phyloP scores from a whole-genome alignment of 2,329 filamentous ascomycete genomes.

The Akanthomyces dipterigenus region DNA sequence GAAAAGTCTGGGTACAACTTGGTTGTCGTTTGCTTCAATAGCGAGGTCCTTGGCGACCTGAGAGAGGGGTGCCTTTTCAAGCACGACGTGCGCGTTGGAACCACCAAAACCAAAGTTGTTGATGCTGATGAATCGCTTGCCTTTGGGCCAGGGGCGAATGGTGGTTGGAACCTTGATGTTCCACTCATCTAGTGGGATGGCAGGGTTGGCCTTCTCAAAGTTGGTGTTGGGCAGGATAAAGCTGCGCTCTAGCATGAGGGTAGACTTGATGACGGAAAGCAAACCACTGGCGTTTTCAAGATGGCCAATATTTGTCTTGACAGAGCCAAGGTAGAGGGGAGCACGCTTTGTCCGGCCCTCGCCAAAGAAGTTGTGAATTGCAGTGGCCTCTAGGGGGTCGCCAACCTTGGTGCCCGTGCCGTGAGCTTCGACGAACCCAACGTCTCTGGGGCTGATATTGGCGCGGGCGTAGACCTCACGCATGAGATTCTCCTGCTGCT shows the following conservation, averaged over 20 bases:
- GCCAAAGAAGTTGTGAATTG: slow-evolving; percentile 38
- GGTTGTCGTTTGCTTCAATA: slow-evolving; percentile 8
- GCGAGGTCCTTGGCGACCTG: slow-evolving; percentile 4
- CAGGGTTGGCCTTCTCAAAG: slow-evolving; percentile 42
- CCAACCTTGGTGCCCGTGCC: slow-evolving; percentile 50
- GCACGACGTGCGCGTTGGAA: slow-evolving; percentile 36
- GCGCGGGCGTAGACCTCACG: slow-evolving; percentile 27
- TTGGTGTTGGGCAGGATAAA: slow-evolving; percentile 44
- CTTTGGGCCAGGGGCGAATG: slow-evolving; percentile 39
- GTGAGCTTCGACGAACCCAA: slow-evolving; percentile 41
- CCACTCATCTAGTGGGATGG: slow-evolving; percentile 44
- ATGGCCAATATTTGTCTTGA: slow-evolving; percentile 47
- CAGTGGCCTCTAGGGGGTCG: slow-evolving; percentile 48
- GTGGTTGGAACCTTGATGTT: slow-evolving; percentile 40
- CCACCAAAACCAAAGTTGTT: slow-evolving; percentile 43
- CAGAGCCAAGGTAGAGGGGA: slow-evolving; percentile 40
- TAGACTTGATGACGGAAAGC: slow-evolving; percentile 44
- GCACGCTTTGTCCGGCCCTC: slow-evolving; percentile 31
- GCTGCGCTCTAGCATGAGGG: slow-evolving; percentile 43
- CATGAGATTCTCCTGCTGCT: slow-evolving; percentile 39
- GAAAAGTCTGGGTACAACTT: slow-evolving; percentile 31
- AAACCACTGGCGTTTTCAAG: slow-evolving; percentile 46
- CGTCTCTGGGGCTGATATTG: slow-evolving; percentile 23
- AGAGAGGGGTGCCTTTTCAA: slow-evolving; percentile 30
- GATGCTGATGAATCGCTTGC: slow-evolving; percentile 44